These are phyloP conservation scores for Claviceps capensis DNA, from an alignment of 2,329 filamentous ascomycete genomes.

Conservation along the genomic window DNA sequence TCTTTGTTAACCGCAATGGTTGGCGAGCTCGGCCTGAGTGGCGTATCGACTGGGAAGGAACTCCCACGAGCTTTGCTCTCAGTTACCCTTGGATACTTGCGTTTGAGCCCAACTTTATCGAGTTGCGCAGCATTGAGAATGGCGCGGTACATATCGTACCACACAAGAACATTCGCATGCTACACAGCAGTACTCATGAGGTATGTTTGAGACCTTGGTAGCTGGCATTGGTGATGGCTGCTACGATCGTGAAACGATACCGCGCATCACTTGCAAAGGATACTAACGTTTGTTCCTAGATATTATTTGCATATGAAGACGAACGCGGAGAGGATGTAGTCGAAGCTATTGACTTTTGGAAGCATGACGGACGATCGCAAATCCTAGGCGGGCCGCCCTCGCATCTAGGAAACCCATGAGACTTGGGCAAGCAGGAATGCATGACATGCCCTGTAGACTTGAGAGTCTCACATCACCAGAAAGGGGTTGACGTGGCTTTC, in stretches of 20 bases:
- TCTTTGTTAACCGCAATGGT: conserved; percentile 97
- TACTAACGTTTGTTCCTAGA: conserved; percentile 37
- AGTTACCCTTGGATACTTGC: conserved; percentile 95
- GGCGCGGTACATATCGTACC: conserved; percentile 92
- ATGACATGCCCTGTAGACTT: background rate
- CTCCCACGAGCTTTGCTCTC: conserved; percentile 80
- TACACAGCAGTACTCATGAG: conserved; percentile 94
- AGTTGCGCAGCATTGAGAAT: conserved; percentile 89
- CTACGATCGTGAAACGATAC: too few relatives aligned
- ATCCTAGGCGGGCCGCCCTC: conserved; percentile 12
- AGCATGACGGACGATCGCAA: conserved; percentile 42
- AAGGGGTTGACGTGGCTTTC: too few relatives aligned
- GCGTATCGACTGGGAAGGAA: conserved; percentile 96
- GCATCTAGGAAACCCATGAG: conserved; percentile 1
- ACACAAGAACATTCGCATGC: conserved; percentile 91
- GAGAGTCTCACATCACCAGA: background rate
- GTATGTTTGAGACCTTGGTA: conserved; percentile 34
- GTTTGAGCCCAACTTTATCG: conserved; percentile 95
- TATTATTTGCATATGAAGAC: conserved; percentile 94
- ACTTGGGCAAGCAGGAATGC: background rate
- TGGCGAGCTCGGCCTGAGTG: conserved; percentile 94
- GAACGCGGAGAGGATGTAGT: conserved; percentile 88
- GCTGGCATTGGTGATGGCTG: too few relatives aligned
- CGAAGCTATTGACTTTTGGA: conserved; percentile 95
- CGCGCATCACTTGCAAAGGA: background rate